Base-by-base conservation (phyloP, 1,284 basidiomycete species). In the Tylopilus orsonianus region DNA sequence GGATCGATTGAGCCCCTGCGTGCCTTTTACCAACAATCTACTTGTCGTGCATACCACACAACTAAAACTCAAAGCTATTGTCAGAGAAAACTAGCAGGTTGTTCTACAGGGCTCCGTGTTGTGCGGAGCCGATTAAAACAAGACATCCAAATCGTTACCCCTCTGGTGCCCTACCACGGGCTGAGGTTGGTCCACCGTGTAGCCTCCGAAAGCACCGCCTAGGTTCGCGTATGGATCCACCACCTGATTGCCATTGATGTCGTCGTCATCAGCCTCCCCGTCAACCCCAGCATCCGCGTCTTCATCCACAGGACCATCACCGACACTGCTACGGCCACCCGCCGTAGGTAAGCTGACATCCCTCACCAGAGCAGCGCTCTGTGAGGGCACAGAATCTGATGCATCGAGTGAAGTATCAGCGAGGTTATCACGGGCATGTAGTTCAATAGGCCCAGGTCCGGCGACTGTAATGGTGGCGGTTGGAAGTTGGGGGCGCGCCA, bases 181-280 rank as follows among this genome's bases (percentile, higher is more conserved):
- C 38, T 73, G 75, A 44, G 86, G 83, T 60, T 78, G 75, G 61
- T 88, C 84, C 34, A 78, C 79, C 20, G 79, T 44, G 59, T 88
- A 87, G 52, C 71, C 75, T 14, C 81, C 81, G 60, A 91, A 90
- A 46, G 85, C 87, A 43, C 78, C 74, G 57, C 77, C 85, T 40
- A 91, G 67, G 53, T 81, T 83, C 9, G 88, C 87, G 57, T 91
- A 91, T 16, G 88, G 88, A 68, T 91, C 87, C 4, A 63, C 54
- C 26, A 59, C 55, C 16, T 52, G 60, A 46, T 55, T 62, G 13
- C 39, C 32, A 16, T 67, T 70, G 22, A 70, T 67, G 16, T 69
- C 68, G 18, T 69, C 68, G 34, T 67, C 67, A 39, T 64, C 67
- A 18, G 49, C 62, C 24, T 58, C 68, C 30, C 56, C 66, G 12